Percentiles rank a stretch among this genome's conserved stretches.
Conservation (phyloP, 164 flowering plant genomes). For the Sedum album region DNA sequence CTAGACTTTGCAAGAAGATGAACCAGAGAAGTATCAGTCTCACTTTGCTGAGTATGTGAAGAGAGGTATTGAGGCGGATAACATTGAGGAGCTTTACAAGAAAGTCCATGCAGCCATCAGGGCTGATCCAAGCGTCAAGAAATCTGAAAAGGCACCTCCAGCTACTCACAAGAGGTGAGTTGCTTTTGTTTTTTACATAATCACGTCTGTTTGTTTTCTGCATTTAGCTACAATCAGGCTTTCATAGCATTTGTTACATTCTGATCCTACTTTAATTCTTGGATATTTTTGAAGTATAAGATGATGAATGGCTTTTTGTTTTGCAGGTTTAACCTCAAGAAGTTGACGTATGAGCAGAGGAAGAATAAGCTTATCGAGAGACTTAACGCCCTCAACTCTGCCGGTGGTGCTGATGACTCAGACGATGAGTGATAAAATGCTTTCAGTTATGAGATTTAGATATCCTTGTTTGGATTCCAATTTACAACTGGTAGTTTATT, state of each 20-base stretch:
- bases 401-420: not conserved
- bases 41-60: constrained; percentile 1
- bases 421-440: not conserved
- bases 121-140: not conserved
- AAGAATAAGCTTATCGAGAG: not conserved
- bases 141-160: not conserved
- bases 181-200: not conserved
- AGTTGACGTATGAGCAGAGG: not conserved
- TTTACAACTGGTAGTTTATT: not conserved
- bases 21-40: not conserved
- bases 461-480: not conserved
- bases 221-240: too few relatives aligned
- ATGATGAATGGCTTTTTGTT: not conserved
- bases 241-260: too few relatives aligned
- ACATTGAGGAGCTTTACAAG: not conserved
- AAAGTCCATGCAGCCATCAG: not conserved
- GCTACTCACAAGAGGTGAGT: not conserved
- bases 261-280: too few relatives aligned
- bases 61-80: not conserved
- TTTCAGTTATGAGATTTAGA: not conserved
- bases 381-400: not conserved
- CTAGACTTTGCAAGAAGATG: not conserved
- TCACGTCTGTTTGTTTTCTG: not conserved
- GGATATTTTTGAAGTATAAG: not conserved
- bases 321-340: not conserved